These are phyloP conservation scores for Waitea zeae DNA, from an alignment of 1,284 basidiomycete species.

Conservation along the genomic window DNA sequence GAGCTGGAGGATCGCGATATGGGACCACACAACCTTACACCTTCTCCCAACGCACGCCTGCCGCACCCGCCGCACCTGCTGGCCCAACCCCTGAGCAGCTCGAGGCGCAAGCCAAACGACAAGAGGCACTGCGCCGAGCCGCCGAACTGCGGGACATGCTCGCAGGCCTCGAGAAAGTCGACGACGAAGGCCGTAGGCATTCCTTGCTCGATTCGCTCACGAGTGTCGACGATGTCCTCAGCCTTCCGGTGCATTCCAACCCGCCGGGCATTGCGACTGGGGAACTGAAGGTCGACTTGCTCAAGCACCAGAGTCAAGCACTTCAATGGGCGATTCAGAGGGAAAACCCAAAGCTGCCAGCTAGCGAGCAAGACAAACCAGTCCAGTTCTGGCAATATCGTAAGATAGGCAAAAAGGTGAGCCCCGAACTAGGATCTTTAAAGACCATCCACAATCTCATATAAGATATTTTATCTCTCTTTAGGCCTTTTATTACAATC, in stretches of 20 bases:
- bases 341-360: constrained; percentile 60
- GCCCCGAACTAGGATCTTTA: too few species aligned
- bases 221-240: constrained; percentile 49
- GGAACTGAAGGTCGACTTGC: constrained; percentile 47
- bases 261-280: constrained; percentile 53
- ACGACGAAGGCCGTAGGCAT: constrained; percentile 56
- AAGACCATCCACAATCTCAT: too few species aligned
- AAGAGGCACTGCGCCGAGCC: constrained; percentile 39
- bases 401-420: constrained; percentile 33
- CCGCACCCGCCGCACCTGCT: constrained; percentile 15
- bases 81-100: constrained; percentile 16
- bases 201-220: constrained; percentile 46
- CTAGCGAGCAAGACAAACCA: constrained; percentile 44
- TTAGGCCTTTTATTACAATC: constrained; percentile 48
- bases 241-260: constrained; percentile 41
- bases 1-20: too few species aligned
- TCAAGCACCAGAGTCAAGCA: constrained; percentile 72
- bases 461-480: background rate
- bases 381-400: constrained; percentile 78
- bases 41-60: constrained; percentile 10
- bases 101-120: constrained; percentile 23
- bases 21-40: constrained; percentile 9
- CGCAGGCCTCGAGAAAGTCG: constrained; percentile 52
- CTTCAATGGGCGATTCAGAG: constrained; percentile 65
- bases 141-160: constrained; percentile 49